These are phyloP conservation scores for Zychaea mexicana DNA, from an alignment of 371 early-diverging fungal species.

Conservation along the genomic window DNA sequence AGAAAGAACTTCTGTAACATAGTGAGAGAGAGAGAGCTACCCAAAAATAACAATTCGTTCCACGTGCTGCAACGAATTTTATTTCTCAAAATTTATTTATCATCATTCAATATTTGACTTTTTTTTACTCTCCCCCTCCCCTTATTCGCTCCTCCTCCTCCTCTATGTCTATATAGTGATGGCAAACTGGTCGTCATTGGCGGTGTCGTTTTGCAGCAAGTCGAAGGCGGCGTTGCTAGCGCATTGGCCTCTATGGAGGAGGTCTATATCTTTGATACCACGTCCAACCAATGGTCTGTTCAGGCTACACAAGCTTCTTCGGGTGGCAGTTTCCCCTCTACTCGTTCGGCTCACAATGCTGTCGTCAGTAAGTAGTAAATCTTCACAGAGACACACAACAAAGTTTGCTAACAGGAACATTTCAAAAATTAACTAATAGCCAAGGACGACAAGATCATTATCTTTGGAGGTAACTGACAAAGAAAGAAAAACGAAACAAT, in stretches of 20 bases:
- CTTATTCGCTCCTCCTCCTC: neutral
- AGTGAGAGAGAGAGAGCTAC: slow-evolving; percentile 7
- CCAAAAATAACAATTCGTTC: neutral
- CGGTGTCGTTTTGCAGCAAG: slow-evolving; percentile 22
- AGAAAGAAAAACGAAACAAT: too few relatives aligned
- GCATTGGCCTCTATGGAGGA: slow-evolving; percentile 9
- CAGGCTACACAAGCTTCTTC: slow-evolving; percentile 5
- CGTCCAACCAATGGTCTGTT: slow-evolving; percentile 25
- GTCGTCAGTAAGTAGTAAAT: slow-evolving; percentile 38
- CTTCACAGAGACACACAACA: too few relatives aligned
- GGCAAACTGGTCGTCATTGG: slow-evolving; percentile 48
- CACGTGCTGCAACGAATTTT: slow-evolving; percentile 5
- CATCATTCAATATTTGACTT: neutral
- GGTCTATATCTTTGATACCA: slow-evolving; percentile 30
- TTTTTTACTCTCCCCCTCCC: slow-evolving; percentile 2
- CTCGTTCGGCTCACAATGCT: slow-evolving; percentile 33
- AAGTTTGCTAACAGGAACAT: too few relatives aligned
- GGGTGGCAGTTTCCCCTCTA: slow-evolving; percentile 18
- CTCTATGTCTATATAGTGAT: slow-evolving; percentile 31
- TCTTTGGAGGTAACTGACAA: slow-evolving; percentile 53
- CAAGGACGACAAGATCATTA: slow-evolving; percentile 38
- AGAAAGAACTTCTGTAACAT: neutral
- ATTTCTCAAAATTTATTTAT: slow-evolving; percentile 9
- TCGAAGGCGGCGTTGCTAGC: slow-evolving; percentile 11
- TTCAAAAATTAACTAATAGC: too few relatives aligned